These are phyloP conservation scores for Acer negundo DNA, from an alignment of 345 rosid species.

Conservation along the genomic window DNA sequence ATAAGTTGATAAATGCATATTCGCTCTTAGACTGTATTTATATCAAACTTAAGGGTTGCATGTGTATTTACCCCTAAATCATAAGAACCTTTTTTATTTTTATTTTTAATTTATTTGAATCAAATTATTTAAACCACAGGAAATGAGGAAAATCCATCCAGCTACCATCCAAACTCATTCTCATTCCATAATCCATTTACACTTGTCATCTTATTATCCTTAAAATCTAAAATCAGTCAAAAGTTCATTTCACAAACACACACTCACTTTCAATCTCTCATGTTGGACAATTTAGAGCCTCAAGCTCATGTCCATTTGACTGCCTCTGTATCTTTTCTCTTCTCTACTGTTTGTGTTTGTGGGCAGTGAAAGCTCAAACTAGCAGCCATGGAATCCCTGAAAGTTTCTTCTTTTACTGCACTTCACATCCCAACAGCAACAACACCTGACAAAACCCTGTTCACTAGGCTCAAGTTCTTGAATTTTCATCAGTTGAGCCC, in stretches of 20 bases:
- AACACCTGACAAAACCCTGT: conserved; percentile 22
- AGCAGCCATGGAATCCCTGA: conserved; percentile 45
- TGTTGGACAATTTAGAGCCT: conserved; percentile 1
- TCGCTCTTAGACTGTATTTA: no score
- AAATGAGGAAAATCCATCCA: neutral
- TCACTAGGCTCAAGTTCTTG: conserved; percentile 21
- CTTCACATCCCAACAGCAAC: conserved; percentile 15
- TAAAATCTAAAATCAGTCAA: neutral
- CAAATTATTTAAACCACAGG: neutral
- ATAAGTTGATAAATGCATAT: no score
- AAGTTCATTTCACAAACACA: neutral
- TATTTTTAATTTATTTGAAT: no score
- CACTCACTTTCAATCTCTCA: neutral
- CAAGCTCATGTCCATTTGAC: neutral
- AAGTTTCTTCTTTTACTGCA: conserved; percentile 30
- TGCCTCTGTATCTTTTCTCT: neutral
- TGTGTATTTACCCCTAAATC: no score
- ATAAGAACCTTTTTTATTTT: no score
- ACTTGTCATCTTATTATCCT: neutral
- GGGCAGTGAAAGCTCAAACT: neutral
- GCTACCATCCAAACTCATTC: neutral
- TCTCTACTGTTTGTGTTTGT: neutral
- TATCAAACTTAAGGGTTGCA: no score
- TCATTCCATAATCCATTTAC: neutral
- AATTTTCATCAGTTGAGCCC: conserved; percentile 15